Evolutionary conservation across 768 basidiomycete species (phyloP), one percentile per base, ranked within the genome.

Genomic region (Clitopilus passeckerianus): DNA sequence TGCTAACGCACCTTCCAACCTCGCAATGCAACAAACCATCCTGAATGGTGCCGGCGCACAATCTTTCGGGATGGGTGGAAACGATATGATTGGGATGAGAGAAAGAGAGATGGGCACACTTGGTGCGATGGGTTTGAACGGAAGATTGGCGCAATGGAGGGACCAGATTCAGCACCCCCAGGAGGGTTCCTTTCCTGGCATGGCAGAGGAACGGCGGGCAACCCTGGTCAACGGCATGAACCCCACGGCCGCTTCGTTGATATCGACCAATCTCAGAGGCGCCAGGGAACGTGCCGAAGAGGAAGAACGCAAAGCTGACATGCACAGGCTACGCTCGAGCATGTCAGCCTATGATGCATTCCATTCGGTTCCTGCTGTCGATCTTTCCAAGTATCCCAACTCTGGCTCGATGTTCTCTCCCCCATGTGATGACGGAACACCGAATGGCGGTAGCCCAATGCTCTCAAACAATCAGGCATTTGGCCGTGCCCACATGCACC

Each of bases 311-410:
- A 81, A 78, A 67, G 86, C 82, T 69, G 81, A 81, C 20, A 43
- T 59, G 53, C 73, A 77, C 60, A 77, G 80, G 34, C 72, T 74
- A 30, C 72, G 81, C 23, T 72, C 68, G 44, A 74, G 76, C 63
- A 67, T 81, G 1, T 75, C 77, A 22, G 82, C 88, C 1, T 93
- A 83, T 67, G 91, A 94, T 66, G 87, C 90, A 1, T 94, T 93
- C 75, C 87, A 92, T 68, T 84, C 86, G 0, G 80, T 87, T 1
- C 77, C 74, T 50, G 37, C 76, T 24, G 73, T 53, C 20, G 77
- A 58, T 76, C 77, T 62, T 63, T 69, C 72, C 77, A 2, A 68
- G 64, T 23, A 54, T 70, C 5, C 46, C n/a, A 67, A 57, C 37
- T 68, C 68, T 35, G 60, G 59, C 12, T 65, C 59, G n/a, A 1